phyloP scores from a whole-genome alignment of 2,329 filamentous ascomycete genomes.

The Amauroascus niger region DNA sequence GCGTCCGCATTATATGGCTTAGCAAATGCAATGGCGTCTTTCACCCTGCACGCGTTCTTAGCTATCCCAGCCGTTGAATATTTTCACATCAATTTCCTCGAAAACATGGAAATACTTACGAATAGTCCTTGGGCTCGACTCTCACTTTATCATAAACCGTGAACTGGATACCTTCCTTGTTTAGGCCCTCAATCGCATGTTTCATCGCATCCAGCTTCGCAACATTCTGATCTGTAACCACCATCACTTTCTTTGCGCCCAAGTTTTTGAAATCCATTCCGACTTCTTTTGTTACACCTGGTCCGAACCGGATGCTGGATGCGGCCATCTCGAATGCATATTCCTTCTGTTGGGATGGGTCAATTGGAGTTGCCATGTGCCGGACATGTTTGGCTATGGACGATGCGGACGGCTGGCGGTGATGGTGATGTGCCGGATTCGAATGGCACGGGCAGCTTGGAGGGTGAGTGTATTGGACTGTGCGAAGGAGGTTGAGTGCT shows the following conservation, averaged over 20 bases:
- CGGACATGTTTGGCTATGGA: slow-evolving; percentile 43
- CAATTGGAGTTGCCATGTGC: slow-evolving; percentile 65
- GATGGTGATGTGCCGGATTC: slow-evolving; percentile 72
- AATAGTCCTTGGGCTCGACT: slow-evolving; percentile 90
- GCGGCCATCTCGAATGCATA: slow-evolving; percentile 99
- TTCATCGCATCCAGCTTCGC: slow-evolving; percentile 77
- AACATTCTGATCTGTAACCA: slow-evolving; percentile 83
- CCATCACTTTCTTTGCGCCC: slow-evolving; percentile 73
- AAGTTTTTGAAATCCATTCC: slow-evolving; percentile 97
- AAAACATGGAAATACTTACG: too few species aligned
- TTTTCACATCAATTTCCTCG: neutral
- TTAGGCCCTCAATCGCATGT: slow-evolving; percentile 72
- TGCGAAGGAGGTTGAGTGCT: slow-evolving; percentile 58
- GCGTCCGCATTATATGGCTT: slow-evolving; percentile 75
- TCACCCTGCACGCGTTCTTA: slow-evolving; percentile 49
- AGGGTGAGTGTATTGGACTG: slow-evolving; percentile 84
- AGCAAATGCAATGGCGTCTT: slow-evolving; percentile 78
- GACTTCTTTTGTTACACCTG: slow-evolving; percentile 86
- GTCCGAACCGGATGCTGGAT: slow-evolving; percentile 86
- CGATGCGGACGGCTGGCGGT: slow-evolving; percentile 42
- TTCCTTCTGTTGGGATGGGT: slow-evolving; percentile 67
- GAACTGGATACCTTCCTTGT: slow-evolving; percentile 67
- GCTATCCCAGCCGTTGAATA: neutral
- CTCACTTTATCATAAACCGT: slow-evolving; percentile 70
- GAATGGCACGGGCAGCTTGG: slow-evolving; percentile 87